Conservation (phyloP, 148 eudicot species). For the Rheum nobile region DNA sequence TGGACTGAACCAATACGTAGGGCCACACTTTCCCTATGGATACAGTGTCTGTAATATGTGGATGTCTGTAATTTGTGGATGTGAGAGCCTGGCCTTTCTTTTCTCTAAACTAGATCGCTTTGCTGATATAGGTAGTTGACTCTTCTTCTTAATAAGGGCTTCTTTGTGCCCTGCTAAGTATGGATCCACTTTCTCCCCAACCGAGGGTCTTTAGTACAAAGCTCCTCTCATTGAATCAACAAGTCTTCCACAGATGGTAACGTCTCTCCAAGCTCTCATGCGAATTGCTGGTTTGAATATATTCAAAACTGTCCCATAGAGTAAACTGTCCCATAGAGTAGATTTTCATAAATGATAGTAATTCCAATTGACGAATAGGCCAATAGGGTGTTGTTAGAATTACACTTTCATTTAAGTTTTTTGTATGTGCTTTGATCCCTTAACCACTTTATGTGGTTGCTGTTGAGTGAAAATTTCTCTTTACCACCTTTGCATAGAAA, state of each 20-base stretch:
- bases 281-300: not conserved
- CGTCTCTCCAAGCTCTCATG: not conserved
- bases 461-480: not conserved
- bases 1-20: not conserved
- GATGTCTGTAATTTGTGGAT: no score
- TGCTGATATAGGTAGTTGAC: no score
- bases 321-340: not conserved
- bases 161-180: not conserved
- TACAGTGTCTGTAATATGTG: no score
- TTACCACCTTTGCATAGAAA: not conserved
- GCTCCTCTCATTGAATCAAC: not conserved
- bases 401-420: not conserved
- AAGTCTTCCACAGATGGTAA: not conserved
- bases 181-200: not conserved
- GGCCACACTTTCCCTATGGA: not conserved
- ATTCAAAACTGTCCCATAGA: not conserved
- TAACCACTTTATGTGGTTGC: not conserved
- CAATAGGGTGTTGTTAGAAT: not conserved
- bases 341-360: not conserved
- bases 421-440: not conserved
- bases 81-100: no score
- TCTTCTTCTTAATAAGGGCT: no score
- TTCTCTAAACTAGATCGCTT: no score
- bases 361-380: not conserved
- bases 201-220: not conserved